Conservation (phyloP, 352 stramenopile species). For the Vaucheria bursata region DNA sequence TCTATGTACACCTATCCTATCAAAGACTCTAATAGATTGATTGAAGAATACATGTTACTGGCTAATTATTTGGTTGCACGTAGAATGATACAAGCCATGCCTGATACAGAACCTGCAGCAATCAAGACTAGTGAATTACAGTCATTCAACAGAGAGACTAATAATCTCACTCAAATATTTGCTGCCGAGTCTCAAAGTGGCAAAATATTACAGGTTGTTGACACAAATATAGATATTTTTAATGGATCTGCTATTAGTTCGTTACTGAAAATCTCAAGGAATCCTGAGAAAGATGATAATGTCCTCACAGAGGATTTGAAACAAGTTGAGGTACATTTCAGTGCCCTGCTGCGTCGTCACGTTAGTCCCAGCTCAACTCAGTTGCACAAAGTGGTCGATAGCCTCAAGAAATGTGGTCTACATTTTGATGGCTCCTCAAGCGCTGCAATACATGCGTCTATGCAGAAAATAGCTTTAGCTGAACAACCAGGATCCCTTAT, state of each 20-base stretch:
- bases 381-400: constrained; percentile 55
- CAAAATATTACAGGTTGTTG: neutral
- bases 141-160: constrained; percentile 3
- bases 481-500: neutral
- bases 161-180: neutral
- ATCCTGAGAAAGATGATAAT: too few relatives aligned
- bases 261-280: too few relatives aligned
- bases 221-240: neutral
- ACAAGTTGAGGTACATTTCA: neutral
- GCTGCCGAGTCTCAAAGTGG: neutral
- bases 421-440: neutral
- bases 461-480: neutral
- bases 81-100: constrained; percentile 76
- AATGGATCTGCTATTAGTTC: too few relatives aligned
- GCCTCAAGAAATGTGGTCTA: neutral
- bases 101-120: neutral
- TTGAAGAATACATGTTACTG: constrained; percentile 97
- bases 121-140: neutral
- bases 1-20: constrained; percentile 65
- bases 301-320: too few relatives aligned
- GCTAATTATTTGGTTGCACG: constrained; percentile 95
- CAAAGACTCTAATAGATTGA: constrained; percentile 72
- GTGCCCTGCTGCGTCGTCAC: constrained; percentile 21
- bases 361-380: neutral
- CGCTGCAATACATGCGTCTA: neutral